Evolutionary conservation across 2,329 filamentous ascomycete species (phyloP).

Genomic region (Aspergillus piperis): DNA sequence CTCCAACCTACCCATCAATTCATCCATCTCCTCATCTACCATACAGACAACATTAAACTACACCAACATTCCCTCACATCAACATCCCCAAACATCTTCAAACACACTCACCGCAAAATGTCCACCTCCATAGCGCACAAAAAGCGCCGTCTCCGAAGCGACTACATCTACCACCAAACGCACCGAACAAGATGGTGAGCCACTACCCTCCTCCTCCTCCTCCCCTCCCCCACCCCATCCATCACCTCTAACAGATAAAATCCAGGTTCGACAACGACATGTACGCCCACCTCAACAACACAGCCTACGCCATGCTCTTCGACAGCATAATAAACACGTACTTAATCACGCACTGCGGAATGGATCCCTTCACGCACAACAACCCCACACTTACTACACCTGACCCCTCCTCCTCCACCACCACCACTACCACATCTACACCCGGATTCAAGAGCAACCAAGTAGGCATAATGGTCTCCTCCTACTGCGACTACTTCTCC

Average conservation of each 20-base stretch:
- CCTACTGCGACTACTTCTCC: conserved; percentile 81
- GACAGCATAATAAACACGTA: conserved; percentile 90
- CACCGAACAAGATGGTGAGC: conserved; percentile 81
- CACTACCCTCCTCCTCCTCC: conserved; percentile 13
- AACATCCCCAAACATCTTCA: too few relatives aligned
- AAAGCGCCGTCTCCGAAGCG: conserved; percentile 60
- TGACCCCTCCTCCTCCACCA: too few relatives aligned
- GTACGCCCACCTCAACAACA: conserved; percentile 93
- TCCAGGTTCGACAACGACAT: conserved; percentile 87
- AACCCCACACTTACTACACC: conserved; percentile 11
- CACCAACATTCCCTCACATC: too few relatives aligned
- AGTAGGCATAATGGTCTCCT: conserved; percentile 82
- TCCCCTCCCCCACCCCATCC: not conserved
- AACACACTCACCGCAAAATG: conserved; percentile 17
- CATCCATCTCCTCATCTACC: too few relatives aligned
- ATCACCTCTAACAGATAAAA: not conserved
- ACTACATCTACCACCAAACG: conserved; percentile 77
- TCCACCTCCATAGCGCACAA: conserved; percentile 53
- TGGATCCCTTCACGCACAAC: conserved; percentile 64
- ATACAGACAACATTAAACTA: too few relatives aligned
- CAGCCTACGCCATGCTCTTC: conserved; percentile 81
- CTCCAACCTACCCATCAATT: too few relatives aligned
- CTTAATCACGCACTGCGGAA: conserved; percentile 73
- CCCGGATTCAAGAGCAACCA: conserved; percentile 42
- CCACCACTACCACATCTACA: conserved; percentile 16